These are phyloP conservation scores for Naganishia vaughanmartiniae DNA, from an alignment of 768 basidiomycete genomes.

Conservation along the genomic window DNA sequence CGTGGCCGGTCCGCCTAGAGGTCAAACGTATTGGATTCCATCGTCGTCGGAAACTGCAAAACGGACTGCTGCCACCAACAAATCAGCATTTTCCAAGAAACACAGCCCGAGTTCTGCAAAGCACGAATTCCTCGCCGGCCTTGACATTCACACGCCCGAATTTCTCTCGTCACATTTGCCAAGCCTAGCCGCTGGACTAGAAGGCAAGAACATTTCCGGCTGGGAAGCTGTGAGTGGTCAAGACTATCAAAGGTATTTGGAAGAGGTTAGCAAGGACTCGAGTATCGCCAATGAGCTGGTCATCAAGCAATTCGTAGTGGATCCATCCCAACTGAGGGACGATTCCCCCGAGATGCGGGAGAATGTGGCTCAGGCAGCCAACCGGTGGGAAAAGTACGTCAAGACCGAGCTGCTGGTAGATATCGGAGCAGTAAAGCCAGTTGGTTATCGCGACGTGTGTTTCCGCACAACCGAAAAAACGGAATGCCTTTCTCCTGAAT, in stretches of 20 bases:
- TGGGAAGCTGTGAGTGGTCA: conserved; percentile 8
- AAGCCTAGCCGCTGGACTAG: conserved; percentile 6
- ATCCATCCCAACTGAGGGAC: conserved; percentile 39
- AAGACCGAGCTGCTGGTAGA: conserved; percentile 41
- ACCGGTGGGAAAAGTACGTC: conserved; percentile 45
- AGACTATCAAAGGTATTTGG: conserved; percentile 15
- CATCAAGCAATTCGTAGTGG: conserved; percentile 71
- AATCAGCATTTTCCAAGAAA: conserved; percentile 20
- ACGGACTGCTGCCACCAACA: not conserved
- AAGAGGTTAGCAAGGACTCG: conserved; percentile 1
- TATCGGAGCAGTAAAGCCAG: conserved; percentile 34
- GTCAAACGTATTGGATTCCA: conserved; percentile 19
- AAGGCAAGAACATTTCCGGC: conserved; percentile 10
- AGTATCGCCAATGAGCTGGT: conserved; percentile 55
- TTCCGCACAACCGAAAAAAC: conserved; percentile 14
- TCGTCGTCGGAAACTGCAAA: conserved; percentile 20
- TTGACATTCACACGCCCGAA: conserved; percentile 10
- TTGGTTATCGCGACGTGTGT: conserved; percentile 45
- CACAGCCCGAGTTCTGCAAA: conserved; percentile 21
- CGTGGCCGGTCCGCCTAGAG: not conserved
- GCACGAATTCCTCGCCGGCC: conserved; percentile 1
- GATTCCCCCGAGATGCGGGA: conserved; percentile 32
- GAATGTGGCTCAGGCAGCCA: conserved; percentile 32
- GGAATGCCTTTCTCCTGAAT: not conserved
- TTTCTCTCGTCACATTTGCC: conserved; percentile 16